Percentiles rank a stretch among this genome's conserved stretches.
These are phyloP conservation scores for Eucalyptus regnans DNA, from an alignment of 345 rosid species.

Conservation along the genomic window DNA sequence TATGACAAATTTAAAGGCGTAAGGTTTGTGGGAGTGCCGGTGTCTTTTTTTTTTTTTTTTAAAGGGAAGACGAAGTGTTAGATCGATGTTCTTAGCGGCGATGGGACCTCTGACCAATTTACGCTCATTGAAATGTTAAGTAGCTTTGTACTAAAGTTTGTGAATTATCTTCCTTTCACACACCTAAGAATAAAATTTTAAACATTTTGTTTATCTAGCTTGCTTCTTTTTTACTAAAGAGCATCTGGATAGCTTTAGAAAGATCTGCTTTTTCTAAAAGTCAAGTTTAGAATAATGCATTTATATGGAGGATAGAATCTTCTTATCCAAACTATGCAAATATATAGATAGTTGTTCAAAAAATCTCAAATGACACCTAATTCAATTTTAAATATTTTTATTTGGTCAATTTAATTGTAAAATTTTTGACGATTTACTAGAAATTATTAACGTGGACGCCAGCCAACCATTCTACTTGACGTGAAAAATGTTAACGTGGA, in stretches of 20 bases:
- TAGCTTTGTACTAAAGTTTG: background rate
- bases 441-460: too few species aligned
- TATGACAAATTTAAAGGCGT: background rate
- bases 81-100: background rate
- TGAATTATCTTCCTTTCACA: background rate
- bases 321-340: background rate
- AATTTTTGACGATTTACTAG: fast-evolving
- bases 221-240: background rate
- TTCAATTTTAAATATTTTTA: too few species aligned
- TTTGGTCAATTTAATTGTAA: too few species aligned
- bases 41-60: too few species aligned
- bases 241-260: background rate
- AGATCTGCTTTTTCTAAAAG: background rate
- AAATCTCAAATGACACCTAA: background rate
- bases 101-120: background rate
- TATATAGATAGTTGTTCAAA: background rate
- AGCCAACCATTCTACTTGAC: fast-evolving
- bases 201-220: background rate
- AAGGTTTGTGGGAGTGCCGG: background rate
- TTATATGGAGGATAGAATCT: background rate
- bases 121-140: background rate
- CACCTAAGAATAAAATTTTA: background rate
- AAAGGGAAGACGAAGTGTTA: background rate
- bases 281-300: background rate
- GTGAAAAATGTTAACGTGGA: too few species aligned